These are phyloP conservation scores for Claviceps cyperi DNA, from an alignment of 2,329 filamentous ascomycete genomes.

Conservation along the genomic window DNA sequence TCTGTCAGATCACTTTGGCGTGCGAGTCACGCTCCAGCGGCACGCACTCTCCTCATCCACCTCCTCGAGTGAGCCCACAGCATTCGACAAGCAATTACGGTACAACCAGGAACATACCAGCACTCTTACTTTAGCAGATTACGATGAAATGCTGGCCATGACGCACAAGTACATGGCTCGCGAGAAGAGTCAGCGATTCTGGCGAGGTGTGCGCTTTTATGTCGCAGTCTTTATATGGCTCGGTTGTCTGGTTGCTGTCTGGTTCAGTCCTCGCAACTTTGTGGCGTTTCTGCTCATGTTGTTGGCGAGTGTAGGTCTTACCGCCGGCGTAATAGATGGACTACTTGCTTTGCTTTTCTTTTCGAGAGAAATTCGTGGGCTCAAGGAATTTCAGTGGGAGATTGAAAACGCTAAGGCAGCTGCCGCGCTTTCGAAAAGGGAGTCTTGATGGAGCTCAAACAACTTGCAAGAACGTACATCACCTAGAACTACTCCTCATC, in stretches of 20 bases:
- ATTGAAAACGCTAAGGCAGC: constrained; percentile 51
- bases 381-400: constrained; percentile 92
- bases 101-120: constrained; percentile 9
- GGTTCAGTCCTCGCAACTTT: constrained; percentile 68
- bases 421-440: constrained; percentile 11
- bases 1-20: constrained; percentile 87
- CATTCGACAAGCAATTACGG: constrained; percentile 20
- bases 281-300: constrained; percentile 71
- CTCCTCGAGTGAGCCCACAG: constrained; percentile 7
- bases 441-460: neutral
- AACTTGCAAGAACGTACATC: too few species aligned
- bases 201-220: constrained; percentile 62
- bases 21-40: constrained; percentile 60
- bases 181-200: constrained; percentile 56
- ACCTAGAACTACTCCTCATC: neutral
- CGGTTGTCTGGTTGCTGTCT: constrained; percentile 66
- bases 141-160: constrained; percentile 57
- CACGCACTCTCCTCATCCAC: constrained; percentile 18
- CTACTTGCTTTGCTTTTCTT: constrained; percentile 81
- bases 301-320: constrained; percentile 62
- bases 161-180: constrained; percentile 54
- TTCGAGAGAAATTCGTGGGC: constrained; percentile 62
- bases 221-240: constrained; percentile 51
- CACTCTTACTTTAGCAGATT: constrained; percentile 16
- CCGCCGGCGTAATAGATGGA: constrained; percentile 66